A percentile compares a stretch with the other conserved stretches of the same genome.
Conservation (phyloP, 371 early-diverging fungal genomes). For the Racocetra persica region DNA sequence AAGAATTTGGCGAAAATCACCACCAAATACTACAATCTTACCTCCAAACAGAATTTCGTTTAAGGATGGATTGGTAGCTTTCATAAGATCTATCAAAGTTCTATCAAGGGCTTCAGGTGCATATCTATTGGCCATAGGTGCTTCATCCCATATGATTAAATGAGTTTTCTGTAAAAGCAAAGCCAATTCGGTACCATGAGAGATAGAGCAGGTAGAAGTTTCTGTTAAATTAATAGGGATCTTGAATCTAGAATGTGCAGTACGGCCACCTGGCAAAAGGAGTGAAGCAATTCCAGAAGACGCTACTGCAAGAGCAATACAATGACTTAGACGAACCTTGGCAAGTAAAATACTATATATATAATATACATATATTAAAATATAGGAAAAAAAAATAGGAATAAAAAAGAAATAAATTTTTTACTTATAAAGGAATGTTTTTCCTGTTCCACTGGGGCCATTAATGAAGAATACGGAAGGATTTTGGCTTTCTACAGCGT, state of each 20-base stretch:
- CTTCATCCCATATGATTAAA: too few relatives aligned
- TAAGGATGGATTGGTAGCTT: too few relatives aligned
- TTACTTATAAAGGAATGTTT: slow-evolving; percentile 35
- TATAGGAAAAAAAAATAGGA: too few relatives aligned
- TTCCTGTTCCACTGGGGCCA: background rate
- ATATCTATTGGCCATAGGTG: too few relatives aligned
- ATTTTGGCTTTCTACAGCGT: background rate
- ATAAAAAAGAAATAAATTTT: too few relatives aligned
- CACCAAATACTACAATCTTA: too few relatives aligned
- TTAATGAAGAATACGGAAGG: background rate
- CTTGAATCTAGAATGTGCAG: slow-evolving; percentile 48
- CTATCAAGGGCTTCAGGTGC: too few relatives aligned
- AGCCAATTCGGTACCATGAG: background rate
- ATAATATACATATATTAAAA: background rate
- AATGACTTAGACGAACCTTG: background rate
- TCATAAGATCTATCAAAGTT: too few relatives aligned
- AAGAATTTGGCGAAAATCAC: too few relatives aligned
- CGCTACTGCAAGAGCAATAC: slow-evolving; percentile 45
- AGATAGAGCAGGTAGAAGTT: slow-evolving; percentile 40
- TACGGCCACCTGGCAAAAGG: slow-evolving; percentile 48
- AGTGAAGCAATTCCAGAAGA: slow-evolving; percentile 49
- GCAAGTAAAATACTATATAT: slow-evolving; percentile 4
- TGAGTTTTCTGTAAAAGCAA: too few relatives aligned
- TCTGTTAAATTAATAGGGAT: slow-evolving; percentile 44
- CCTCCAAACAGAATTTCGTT: too few relatives aligned